Base-by-base conservation (phyloP, 73 alveolate genomes). In the Effrenium voratum region DNA sequence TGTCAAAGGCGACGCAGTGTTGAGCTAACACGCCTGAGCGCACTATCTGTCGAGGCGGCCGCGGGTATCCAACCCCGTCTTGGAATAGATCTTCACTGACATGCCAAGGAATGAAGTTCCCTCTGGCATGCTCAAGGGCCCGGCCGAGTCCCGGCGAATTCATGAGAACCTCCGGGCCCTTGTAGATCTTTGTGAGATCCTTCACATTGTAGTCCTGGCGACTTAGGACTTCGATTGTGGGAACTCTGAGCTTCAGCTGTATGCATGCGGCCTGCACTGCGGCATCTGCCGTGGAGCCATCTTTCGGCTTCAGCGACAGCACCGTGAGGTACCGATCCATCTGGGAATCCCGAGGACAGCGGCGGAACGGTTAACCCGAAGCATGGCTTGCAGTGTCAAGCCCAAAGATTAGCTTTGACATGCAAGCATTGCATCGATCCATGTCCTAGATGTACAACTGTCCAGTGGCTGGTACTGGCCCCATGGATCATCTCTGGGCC, bases 291-390 rank as follows among this genome's bases (percentile, higher is more conserved):
- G 91, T 73, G 45, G 98, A 72, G 36, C 98, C 98, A 91, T 91
- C 98, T 60, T 91, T 91, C 47, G 98, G 98, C 91, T 91, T 91
- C 91, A 91, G 63, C 40, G 98, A 91, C 57, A 91, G 73, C 60
- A 72, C 91, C 63, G 98, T 91, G 91, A 91, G 98, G 47, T 91
- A 81, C 34, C 98, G 98, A 43, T 91, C 98, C 98, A 91, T 91
- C 91, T 91, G 97, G 87, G 24, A 26, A n/a, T 4, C 2, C 1
- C n/a, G n/a, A n/a, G n/a, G n/a, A n/a, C n/a, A n/a, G n/a, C n/a
- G n/a, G n/a, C n/a, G n/a, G n/a, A n/a, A n/a, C n/a, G n/a, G n/a
- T n/a, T n/a, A n/a, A n/a, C n/a, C n/a, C n/a, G n/a, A n/a, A n/a
- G n/a, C n/a, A n/a, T n/a, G n/a, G n/a, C n/a, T n/a, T n/a, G n/a